Percentiles rank a stretch among this genome's conserved stretches.
Conservation (phyloP, 108 stramenopile species). For the Stephanodiscus minutulus region DNA sequence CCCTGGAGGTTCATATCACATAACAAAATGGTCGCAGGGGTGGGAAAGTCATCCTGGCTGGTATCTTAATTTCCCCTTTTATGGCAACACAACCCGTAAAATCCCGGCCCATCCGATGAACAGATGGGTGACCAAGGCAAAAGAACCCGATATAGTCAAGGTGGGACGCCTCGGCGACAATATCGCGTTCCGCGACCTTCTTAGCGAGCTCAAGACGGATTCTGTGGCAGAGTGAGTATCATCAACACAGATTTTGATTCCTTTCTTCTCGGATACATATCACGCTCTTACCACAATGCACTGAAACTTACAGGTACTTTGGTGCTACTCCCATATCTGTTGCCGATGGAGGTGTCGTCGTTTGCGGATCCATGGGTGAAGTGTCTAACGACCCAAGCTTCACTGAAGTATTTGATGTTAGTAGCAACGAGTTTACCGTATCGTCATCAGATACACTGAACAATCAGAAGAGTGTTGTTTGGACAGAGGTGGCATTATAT, state of each 20-base stretch:
- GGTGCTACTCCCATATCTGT: slow-evolving; percentile 9
- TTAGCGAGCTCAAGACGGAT: slow-evolving; percentile 28
- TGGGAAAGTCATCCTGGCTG: slow-evolving; percentile 39
- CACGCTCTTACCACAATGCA: neutral
- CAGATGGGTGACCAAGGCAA: slow-evolving; percentile 37
- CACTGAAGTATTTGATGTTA: slow-evolving; percentile 35
- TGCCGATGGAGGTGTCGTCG: slow-evolving; percentile 28
- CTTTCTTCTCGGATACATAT: neutral
- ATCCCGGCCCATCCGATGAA: slow-evolving; percentile 46
- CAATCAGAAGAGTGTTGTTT: slow-evolving; percentile 45
- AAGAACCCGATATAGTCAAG: slow-evolving; percentile 22
- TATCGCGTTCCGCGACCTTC: slow-evolving; percentile 17
- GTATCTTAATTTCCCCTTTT: slow-evolving; percentile 37
- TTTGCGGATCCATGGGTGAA: slow-evolving; percentile 62
- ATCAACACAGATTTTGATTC: neutral
- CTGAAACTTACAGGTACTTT: neutral
- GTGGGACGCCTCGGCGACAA: slow-evolving; percentile 41
- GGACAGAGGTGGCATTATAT: slow-evolving; percentile 41
- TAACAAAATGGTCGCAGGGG: slow-evolving; percentile 41
- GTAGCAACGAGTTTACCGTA: slow-evolving; percentile 10
- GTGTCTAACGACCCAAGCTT: slow-evolving; percentile 58
- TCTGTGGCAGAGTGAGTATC: slow-evolving; percentile 13
- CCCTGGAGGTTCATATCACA: slow-evolving; percentile 47
- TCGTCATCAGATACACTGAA: slow-evolving; percentile 6
- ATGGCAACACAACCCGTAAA: slow-evolving; percentile 31